Base-by-base conservation (phyloP, 1,139 yeast species). In the Saccharomyces hybrid region DNA sequence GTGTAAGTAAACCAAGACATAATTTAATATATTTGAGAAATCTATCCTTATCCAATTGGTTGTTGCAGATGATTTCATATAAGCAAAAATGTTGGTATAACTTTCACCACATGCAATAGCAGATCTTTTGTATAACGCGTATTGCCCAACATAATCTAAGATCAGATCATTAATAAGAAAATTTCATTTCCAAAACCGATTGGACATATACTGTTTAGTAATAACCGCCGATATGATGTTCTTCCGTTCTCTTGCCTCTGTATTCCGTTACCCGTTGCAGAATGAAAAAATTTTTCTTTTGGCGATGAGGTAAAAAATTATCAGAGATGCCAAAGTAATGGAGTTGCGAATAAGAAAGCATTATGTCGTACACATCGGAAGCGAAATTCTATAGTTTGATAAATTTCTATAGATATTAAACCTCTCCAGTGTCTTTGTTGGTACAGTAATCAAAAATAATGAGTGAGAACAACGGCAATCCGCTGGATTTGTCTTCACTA, bases 401-500 rank as follows among this genome's bases (percentile, higher is more conserved):
- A 34, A 48, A 44, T 28, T 50, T 38, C 8, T 20, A 20, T 41
- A 11, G 23, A 16, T 3, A 34, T 7, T n/a, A 23, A 50, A 14
- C 6, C 31, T 13, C 9, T 23, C 14, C 14, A 8, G 20, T 13
- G 11, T 41, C 6, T 41, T n/a, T 23, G n/a, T 41, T 14, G 14
- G 16, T 16, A 32, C 20, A 41, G 38, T 14, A 16, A 38, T 38
- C 13, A 11, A 41, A 32, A 28, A 44, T 42, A 44, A 57, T 57
- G 57, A 57, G 59, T 49, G 54, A 49, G n/a, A 57, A 47, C 34
- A 46, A 20, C 25, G 44, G 20, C 25, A 38, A 38, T 13, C 20
- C 20, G 25, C 44, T 62, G n/a, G 62, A 78, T 68, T 72, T 83
- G 64, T 68, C 82, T 53, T 78, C 84, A 50, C 73, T 83, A 68